Percentiles rank a stretch among this genome's conserved stretches.
Evolutionary conservation across 1,284 basidiomycete genomes (phyloP).

Genomic region (Malassezia cuniculi): DNA sequence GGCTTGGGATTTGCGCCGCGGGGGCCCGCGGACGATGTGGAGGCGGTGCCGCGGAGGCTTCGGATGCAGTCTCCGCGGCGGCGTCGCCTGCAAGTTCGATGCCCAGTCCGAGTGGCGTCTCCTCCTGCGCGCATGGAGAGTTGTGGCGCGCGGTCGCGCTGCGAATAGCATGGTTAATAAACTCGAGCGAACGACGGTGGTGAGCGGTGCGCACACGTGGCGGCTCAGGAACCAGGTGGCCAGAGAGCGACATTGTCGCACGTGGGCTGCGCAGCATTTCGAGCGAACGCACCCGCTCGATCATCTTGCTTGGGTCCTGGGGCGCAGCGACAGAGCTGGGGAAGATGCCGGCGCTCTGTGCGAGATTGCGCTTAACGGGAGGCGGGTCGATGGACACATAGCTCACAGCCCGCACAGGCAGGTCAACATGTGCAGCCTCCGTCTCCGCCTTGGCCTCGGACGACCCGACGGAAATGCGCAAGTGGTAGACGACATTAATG

Average conservation of each 20-base stretch:
- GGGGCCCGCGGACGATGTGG: neutral
- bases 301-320: constrained; percentile 15
- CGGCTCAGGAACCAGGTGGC: constrained; percentile 1
- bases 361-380: constrained; percentile 43
- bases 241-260: constrained; percentile 1
- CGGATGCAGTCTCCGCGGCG: constrained; percentile 4
- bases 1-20: too few relatives aligned
- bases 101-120: constrained; percentile 28
- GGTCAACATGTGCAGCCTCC: constrained; percentile 47
- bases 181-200: constrained; percentile 43
- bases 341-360: constrained; percentile 1
- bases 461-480: constrained; percentile 61
- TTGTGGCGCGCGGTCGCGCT: constrained; percentile 40
- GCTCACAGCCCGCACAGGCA: constrained; percentile 64
- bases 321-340: constrained; percentile 3
- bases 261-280: constrained; percentile 33
- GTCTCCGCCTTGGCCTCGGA: constrained; percentile 56
- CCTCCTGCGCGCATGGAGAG: constrained; percentile 9
- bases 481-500: constrained; percentile 64
- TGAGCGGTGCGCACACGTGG: constrained; percentile 13
- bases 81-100: constrained; percentile 26
- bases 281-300: constrained; percentile 30
- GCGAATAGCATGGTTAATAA: constrained; percentile 43
- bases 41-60: too few relatives aligned
- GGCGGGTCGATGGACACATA: constrained; percentile 69